Percentiles rank a stretch among this genome's conserved stretches.
These are phyloP conservation scores for Thalassiosira hispida DNA, from an alignment of 352 stramenopile genomes.

Conservation along the genomic window DNA sequence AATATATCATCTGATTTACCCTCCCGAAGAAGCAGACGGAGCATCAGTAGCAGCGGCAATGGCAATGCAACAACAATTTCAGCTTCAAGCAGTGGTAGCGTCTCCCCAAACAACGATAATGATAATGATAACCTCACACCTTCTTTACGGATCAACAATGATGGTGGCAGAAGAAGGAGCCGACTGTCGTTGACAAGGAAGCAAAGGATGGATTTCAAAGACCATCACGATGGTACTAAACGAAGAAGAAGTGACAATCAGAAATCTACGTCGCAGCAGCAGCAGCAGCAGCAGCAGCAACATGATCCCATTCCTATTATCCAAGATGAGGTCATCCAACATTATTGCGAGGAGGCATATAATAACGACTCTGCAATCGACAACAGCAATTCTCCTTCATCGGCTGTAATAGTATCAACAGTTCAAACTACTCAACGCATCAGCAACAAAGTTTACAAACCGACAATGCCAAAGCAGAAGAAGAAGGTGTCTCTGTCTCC, in stretches of 20 bases:
- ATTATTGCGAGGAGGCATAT: too few relatives aligned
- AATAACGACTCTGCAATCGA: too few relatives aligned
- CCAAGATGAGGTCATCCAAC: too few relatives aligned
- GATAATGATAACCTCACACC: not conserved
- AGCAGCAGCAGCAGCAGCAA: not conserved
- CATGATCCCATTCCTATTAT: too few relatives aligned
- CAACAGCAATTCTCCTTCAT: too few relatives aligned
- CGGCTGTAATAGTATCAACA: too few relatives aligned
- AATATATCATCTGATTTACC: conserved; percentile 8
- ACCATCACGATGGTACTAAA: conserved; percentile 9
- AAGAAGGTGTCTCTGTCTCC: too few relatives aligned
- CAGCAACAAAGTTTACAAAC: too few relatives aligned
- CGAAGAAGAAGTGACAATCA: not conserved
- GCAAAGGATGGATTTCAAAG: conserved; percentile 21
- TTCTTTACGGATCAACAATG: not conserved
- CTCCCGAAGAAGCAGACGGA: not conserved
- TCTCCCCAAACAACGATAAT: not conserved
- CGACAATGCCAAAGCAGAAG: too few relatives aligned
- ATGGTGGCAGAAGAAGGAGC: not conserved
- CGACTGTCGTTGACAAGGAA: conserved; percentile 28
- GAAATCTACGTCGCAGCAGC: too few relatives aligned
- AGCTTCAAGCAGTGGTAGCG: too few relatives aligned
- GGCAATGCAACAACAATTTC: not conserved
- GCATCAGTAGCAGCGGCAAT: not conserved
- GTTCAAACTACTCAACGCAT: too few relatives aligned